Base-by-base conservation (phyloP, 768 basidiomycete species). In the Mrakia frigida region DNA sequence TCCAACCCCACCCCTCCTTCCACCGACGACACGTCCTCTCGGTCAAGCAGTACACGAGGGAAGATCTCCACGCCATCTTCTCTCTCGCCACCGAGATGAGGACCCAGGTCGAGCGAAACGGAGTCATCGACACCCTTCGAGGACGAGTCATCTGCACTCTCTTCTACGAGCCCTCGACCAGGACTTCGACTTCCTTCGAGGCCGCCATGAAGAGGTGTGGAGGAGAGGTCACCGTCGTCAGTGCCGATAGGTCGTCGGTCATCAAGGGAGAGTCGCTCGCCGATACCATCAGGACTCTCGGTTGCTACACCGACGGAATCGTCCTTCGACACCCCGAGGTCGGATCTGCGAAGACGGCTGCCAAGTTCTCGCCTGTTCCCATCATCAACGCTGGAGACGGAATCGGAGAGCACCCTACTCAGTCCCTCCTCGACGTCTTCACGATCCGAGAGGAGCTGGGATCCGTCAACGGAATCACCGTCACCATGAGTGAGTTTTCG, bases 141-240 rank as follows among this genome's bases (percentile, higher is more conserved):
- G 96, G 96, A 52, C 92, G 91, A 77, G 90, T 99, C 0, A 87
- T 99, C 9, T 93, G 91, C 82, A 94, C 90, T 31, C 82, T 95
- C 52, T 99, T 99, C 87, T 99, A 94, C 83, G 97, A 99, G 83
- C 92, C 96, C 1, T 97, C 94, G 3, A 99, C 97, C 3, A 88
- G 97, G 46, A 99, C 97, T 4, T 94, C 92, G 78, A 88, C 91
- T 6, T 98, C 96, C 13, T 99, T 99, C 81, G 96, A 99, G 82
- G 91, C 96, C 3, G 97, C 97, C 16, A 99, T 98, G 97, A 96
- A 97, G 83, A 89, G 97, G 70, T 94, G 94, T 81, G 97, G 97
- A 37, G 97, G 97, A 28, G 89, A 95, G 81, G 96, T 98, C 53
- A 90, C 97, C n/a, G 87, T 91, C 74, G 88, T 98, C 74, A 88